Base-by-base conservation (phyloP, 192 early-diverging fungal genomes). In the Podila minutissima region DNA sequence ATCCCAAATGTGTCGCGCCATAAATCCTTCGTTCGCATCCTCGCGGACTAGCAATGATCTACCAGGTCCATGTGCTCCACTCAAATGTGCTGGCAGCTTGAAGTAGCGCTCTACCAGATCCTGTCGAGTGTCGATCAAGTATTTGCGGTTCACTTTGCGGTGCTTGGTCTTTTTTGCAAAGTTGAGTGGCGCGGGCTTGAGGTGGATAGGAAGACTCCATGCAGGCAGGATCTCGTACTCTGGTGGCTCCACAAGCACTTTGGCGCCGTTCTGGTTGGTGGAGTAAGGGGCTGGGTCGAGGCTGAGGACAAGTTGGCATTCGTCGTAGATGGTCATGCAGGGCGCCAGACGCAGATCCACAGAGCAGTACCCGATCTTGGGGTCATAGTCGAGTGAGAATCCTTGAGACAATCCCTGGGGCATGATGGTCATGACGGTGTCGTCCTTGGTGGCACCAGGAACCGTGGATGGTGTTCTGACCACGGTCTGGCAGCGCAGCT, bases 1-100 rank as follows among this genome's bases (percentile, higher is more conserved):
- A n/a, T 81, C 77, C 77, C 77, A 81, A 19, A 81, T 81, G 69
- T 81, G 77, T 6, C 77, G 71, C 9, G 77, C 77, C 77, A 81
- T 81, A 24, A 81, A 73, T 4, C 77, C 77, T 32, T 81, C 77
- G 12, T 50, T 72, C 37, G 77, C 77, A 69, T 81, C 77, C 46
- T 81, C 77, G 8, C 77, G 71, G 11, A 81, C 58, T 38, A 81
- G 32, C 4, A 81, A n/a, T 4, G 77, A 73, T 15, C 71, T 19
- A 0, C 77, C 77, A 1, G 60, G 62, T 26, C 77, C 77, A 55
- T 73, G 67, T 15, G 20, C 38, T 49, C 66, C 69, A 12, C 66
- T 63, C 33, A 81, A 49, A 69, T 81, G 71, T 20, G 71, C 22
- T 22, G 77, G 77, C 24, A 81, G 28, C 55, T 59, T 66, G 51